These are phyloP conservation scores for Carex scoparia DNA, from an alignment of 176 grass and related monocot species.

Conservation along the genomic window DNA sequence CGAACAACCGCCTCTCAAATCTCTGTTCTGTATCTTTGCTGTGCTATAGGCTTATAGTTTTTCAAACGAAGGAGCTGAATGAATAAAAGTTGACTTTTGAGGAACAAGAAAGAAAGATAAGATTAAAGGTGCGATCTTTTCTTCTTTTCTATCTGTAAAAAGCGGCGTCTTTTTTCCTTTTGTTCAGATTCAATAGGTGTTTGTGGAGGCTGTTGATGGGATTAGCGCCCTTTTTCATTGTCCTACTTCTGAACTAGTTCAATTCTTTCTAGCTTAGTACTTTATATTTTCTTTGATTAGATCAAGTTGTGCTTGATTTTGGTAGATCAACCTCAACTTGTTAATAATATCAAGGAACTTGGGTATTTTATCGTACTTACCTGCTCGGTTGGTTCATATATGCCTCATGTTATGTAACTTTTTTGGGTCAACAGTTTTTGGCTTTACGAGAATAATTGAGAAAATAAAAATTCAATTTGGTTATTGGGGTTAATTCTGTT, in stretches of 20 bases:
- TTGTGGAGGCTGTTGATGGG: background rate
- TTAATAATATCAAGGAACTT: background rate
- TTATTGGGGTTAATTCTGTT: background rate
- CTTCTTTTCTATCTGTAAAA: background rate
- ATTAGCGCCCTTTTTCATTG: background rate
- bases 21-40: background rate
- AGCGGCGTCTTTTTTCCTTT: background rate
- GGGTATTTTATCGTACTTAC: background rate
- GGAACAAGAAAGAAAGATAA: background rate
- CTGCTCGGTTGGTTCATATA: background rate
- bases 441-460: background rate
- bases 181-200: background rate
- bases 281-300: background rate
- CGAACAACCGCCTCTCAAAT: slow-evolving; percentile 8
- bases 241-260: background rate
- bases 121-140: background rate
- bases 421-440: background rate
- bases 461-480: background rate
- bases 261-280: background rate
- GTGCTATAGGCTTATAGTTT: background rate
- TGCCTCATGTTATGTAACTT: background rate
- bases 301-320: background rate
- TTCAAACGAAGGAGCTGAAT: background rate
- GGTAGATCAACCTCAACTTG: background rate
- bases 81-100: background rate